These are phyloP conservation scores for Cutaneotrichosporon mucoides DNA, from an alignment of 1,284 basidiomycete species.

Conservation along the genomic window DNA sequence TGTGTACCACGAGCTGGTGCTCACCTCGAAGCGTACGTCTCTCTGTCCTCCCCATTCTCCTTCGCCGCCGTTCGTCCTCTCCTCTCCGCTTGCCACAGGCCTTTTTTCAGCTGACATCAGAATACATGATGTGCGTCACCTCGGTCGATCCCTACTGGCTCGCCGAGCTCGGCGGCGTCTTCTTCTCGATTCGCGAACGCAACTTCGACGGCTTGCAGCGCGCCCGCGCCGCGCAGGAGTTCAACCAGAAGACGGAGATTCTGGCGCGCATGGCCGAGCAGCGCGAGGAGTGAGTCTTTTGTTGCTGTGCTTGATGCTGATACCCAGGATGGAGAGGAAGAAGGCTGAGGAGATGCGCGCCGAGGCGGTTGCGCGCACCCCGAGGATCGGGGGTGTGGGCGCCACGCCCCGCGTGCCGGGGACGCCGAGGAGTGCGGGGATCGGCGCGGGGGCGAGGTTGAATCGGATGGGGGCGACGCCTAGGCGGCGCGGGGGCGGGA, in stretches of 20 bases:
- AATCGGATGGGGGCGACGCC: conserved; percentile 47
- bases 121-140: conserved; percentile 94
- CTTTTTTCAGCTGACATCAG: conserved; percentile 15
- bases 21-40: conserved; percentile 71
- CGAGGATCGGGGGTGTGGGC: conserved; percentile 72
- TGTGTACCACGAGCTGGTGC: conserved; percentile 90
- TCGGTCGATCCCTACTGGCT: conserved; percentile 94
- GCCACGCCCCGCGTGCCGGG: conserved; percentile 54
- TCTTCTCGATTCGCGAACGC: conserved; percentile 92
- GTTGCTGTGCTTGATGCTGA: too few relatives aligned
- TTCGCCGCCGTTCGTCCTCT: background rate
- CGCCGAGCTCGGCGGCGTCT: conserved; percentile 86
- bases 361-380: conserved; percentile 59
- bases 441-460: conserved; percentile 59
- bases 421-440: conserved; percentile 56
- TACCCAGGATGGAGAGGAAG: conserved; percentile 33
- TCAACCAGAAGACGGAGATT: conserved; percentile 80
- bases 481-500: conserved; percentile 49
- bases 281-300: conserved; percentile 68
- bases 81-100: too few relatives aligned
- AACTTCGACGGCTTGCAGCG: conserved; percentile 75
- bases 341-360: conserved; percentile 62
- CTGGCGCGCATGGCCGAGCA: conserved; percentile 80
- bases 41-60: too few relatives aligned
- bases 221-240: conserved; percentile 75